These are phyloP conservation scores for Mortierella sp. DNA, from an alignment of 371 early-diverging fungal genomes.

Conservation along the genomic window DNA sequence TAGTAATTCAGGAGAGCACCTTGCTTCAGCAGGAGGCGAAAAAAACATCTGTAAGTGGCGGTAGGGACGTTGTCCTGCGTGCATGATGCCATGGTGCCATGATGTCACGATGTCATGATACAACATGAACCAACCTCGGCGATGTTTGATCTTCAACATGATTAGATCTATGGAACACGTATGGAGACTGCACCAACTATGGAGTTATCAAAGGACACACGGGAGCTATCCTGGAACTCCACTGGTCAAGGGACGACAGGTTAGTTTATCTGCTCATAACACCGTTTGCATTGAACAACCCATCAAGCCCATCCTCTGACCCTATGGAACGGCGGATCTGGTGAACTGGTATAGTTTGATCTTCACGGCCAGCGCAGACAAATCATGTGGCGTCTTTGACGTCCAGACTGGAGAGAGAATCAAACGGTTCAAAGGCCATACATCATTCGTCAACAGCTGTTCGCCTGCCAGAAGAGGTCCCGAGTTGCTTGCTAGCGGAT, in stretches of 20 bases:
- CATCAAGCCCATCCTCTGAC: too few relatives aligned
- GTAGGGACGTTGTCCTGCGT: too few relatives aligned
- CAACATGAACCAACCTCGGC: not conserved
- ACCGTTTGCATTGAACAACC: too few relatives aligned
- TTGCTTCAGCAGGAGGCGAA: conserved; percentile 90
- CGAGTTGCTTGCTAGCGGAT: conserved; percentile 79
- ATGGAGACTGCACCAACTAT: conserved; percentile 90
- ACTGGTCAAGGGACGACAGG: conserved; percentile 90
- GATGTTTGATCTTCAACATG: not conserved
- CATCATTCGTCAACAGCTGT: conserved; percentile 80
- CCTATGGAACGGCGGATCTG: too few relatives aligned
- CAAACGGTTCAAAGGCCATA: conserved; percentile 80
- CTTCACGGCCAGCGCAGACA: conserved; percentile 67
- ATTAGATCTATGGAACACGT: conserved; percentile 91
- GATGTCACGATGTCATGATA: not conserved
- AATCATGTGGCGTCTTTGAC: conserved; percentile 54
- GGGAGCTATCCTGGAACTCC: conserved; percentile 86
- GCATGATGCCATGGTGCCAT: not conserved
- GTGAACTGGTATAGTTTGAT: conserved; percentile 47
- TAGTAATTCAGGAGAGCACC: conserved; percentile 82
- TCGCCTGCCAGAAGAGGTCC: conserved; percentile 74
- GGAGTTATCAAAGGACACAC: conserved; percentile 87
- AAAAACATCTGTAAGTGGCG: conserved; percentile 75
- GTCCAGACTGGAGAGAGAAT: conserved; percentile 79
- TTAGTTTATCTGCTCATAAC: conserved; percentile 27